A percentile compares a stretch with the other conserved stretches of the same genome.
Evolutionary conservation across 2,329 filamentous ascomycete genomes (phyloP).

Genomic region (Exophiala viscosa): DNA sequence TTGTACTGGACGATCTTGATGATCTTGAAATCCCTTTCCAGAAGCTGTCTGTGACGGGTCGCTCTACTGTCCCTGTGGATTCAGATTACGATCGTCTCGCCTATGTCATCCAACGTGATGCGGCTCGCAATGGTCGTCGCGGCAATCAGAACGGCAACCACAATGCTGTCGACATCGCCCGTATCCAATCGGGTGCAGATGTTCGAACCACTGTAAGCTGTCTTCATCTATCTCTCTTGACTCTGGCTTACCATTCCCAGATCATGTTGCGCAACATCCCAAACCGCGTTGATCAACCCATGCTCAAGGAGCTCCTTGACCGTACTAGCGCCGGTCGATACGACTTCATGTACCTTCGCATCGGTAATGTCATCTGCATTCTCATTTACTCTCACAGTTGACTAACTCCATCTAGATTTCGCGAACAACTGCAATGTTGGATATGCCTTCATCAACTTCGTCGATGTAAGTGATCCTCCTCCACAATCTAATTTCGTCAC

Average conservation of each 20-base stretch:
- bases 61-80: conserved; percentile 38
- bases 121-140: conserved; percentile 18
- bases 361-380: conserved; percentile 48
- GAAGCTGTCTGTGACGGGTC: conserved; percentile 37
- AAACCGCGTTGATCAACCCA: conserved; percentile 73
- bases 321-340: conserved; percentile 75
- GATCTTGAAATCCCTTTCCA: conserved; percentile 6
- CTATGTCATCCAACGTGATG: conserved; percentile 18
- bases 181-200: conserved; percentile 59
- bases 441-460: conserved; percentile 96
- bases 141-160: conserved; percentile 34
- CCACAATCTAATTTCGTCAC: not conserved
- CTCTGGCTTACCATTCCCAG: conserved; percentile 39
- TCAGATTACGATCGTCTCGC: conserved; percentile 32
- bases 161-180: conserved; percentile 43
- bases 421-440: conserved; percentile 85
- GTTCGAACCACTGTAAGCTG: conserved; percentile 68
- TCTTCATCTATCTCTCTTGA: not conserved
- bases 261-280: conserved; percentile 96
- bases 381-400: not conserved
- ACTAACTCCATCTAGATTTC: conserved; percentile 54
- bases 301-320: conserved; percentile 76
- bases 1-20: conserved; percentile 19
- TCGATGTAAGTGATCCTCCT: conserved; percentile 56
- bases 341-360: conserved; percentile 92